Conservation (phyloP, 106 monocot species). For the Dioscorea zingiberensis region DNA sequence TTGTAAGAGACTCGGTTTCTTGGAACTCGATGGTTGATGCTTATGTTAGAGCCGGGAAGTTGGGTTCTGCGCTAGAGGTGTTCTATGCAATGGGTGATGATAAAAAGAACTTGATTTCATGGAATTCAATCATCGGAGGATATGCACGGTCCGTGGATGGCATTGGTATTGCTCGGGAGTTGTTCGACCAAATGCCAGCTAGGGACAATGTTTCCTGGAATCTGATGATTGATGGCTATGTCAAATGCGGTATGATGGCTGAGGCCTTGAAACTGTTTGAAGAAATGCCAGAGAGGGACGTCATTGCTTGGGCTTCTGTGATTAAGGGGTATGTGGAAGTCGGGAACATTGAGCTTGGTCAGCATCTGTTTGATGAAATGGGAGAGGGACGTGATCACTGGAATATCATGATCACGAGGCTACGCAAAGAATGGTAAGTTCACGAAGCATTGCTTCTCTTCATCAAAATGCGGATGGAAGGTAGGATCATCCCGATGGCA, state of each 20-base stretch:
- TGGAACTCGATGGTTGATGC: slow-evolving; percentile 63
- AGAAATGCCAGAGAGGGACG: slow-evolving; percentile 37
- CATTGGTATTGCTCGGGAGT: slow-evolving; percentile 15
- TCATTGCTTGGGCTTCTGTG: slow-evolving; percentile 37
- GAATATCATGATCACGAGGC: slow-evolving; percentile 47
- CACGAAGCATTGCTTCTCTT: slow-evolving; percentile 37
- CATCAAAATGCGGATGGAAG: slow-evolving; percentile 13
- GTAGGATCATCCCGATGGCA: slow-evolving; percentile 23
- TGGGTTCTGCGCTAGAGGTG: slow-evolving; percentile 22
- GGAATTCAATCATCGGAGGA: slow-evolving; percentile 59
- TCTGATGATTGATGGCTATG: slow-evolving; percentile 45
- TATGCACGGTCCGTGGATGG: slow-evolving; percentile 7
- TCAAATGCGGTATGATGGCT: slow-evolving; percentile 21
- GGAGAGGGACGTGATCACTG: slow-evolving; percentile 34
- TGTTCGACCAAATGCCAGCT: slow-evolving; percentile 39
- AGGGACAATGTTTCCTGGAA: slow-evolving; percentile 47
- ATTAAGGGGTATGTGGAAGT: slow-evolving; percentile 36
- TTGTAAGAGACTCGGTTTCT: slow-evolving; percentile 21
- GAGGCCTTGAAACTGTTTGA: slow-evolving; percentile 30
- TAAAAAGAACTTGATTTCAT: slow-evolving; percentile 31
- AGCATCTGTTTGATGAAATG: slow-evolving; percentile 33
- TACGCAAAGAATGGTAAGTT: slow-evolving; percentile 34
- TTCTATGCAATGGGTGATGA: slow-evolving; percentile 31
- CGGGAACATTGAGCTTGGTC: slow-evolving; percentile 22
- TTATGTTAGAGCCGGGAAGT: slow-evolving; percentile 31